Conservation (phyloP, 106 monocot species). For the Dendrobium catenatum region DNA sequence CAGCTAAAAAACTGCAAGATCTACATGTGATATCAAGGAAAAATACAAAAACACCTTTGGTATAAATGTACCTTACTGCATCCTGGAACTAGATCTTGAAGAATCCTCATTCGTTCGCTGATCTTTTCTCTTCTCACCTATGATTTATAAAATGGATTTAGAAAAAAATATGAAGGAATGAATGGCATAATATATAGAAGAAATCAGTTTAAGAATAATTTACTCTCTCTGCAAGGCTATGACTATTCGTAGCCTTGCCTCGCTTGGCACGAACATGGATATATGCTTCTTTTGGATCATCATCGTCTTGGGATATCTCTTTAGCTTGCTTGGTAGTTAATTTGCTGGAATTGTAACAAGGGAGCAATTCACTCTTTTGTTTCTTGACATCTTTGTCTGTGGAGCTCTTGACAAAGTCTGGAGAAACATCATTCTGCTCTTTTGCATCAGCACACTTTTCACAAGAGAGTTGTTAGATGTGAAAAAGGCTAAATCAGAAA, state of each 20-base stretch:
- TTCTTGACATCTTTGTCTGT: conserved; percentile 28
- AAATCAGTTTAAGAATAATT: conserved; percentile 1
- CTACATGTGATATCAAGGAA: not conserved
- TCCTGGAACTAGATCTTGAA: conserved; percentile 93
- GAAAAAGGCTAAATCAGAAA: not conserved
- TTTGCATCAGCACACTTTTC: conserved; percentile 16
- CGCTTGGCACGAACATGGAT: conserved; percentile 79
- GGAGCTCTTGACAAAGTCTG: conserved; percentile 14
- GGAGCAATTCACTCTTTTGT: conserved; percentile 14
- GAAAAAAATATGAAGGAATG: not conserved
- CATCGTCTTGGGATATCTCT: conserved; percentile 18
- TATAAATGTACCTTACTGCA: conserved; percentile 60
- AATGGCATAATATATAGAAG: not conserved
- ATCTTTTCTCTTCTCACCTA: conserved; percentile 91
- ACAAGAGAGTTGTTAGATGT: not conserved
- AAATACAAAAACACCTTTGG: not conserved
- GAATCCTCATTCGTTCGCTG: conserved; percentile 84
- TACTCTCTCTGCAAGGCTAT: conserved; percentile 90
- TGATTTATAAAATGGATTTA: not conserved
- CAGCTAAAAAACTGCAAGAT: not conserved
- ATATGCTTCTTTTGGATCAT: conserved; percentile 40
- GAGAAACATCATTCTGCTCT: conserved; percentile 20
- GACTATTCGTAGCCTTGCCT: conserved; percentile 88
- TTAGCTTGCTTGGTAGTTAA: conserved; percentile 17
- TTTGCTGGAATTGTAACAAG: conserved; percentile 7